These are phyloP conservation scores for Austroboletus festivus DNA, from an alignment of 768 basidiomycete species.

Conservation along the genomic window DNA sequence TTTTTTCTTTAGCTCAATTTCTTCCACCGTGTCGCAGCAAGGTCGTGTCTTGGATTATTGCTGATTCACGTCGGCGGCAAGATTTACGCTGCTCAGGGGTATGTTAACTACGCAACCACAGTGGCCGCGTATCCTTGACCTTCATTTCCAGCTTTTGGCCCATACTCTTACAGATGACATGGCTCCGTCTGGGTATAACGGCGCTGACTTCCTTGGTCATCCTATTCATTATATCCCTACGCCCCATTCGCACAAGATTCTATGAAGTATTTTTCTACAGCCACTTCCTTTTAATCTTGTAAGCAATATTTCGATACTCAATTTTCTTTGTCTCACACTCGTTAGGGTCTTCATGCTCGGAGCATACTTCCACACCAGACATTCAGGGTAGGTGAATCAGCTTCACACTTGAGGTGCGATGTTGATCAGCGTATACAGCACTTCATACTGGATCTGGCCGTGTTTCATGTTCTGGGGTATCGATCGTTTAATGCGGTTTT, in stretches of 20 bases:
- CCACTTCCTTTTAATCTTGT: constrained; percentile 46
- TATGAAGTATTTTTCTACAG: constrained; percentile 54
- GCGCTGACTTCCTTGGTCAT: constrained; percentile 41
- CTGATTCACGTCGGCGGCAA: constrained; percentile 44
- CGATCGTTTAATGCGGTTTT: constrained; percentile 48
- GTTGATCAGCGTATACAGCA: not conserved
- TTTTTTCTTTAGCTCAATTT: constrained; percentile 44
- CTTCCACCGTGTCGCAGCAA: constrained; percentile 48
- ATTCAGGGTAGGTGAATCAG: constrained; percentile 11
- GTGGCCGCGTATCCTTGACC: not conserved
- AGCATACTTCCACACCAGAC: constrained; percentile 40
- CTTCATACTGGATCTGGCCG: constrained; percentile 31
- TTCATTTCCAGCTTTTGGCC: not conserved
- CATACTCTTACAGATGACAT: constrained; percentile 3
- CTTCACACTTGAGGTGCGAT: not conserved
- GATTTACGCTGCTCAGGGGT: constrained; percentile 6
- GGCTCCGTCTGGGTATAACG: constrained; percentile 33
- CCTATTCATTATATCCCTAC: constrained; percentile 46
- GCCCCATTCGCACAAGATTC: constrained; percentile 41
- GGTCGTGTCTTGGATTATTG: constrained; percentile 43
- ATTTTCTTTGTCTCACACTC: constrained; percentile 4
- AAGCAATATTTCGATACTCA: constrained; percentile 9
- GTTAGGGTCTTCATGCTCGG: constrained; percentile 35
- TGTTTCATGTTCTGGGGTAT: constrained; percentile 35
- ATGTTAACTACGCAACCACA: not conserved